Evolutionary conservation across 2,329 filamentous ascomycete genomes (phyloP), one percentile per base, ranked within the genome.

Genomic region (Penicillium paneum): DNA sequence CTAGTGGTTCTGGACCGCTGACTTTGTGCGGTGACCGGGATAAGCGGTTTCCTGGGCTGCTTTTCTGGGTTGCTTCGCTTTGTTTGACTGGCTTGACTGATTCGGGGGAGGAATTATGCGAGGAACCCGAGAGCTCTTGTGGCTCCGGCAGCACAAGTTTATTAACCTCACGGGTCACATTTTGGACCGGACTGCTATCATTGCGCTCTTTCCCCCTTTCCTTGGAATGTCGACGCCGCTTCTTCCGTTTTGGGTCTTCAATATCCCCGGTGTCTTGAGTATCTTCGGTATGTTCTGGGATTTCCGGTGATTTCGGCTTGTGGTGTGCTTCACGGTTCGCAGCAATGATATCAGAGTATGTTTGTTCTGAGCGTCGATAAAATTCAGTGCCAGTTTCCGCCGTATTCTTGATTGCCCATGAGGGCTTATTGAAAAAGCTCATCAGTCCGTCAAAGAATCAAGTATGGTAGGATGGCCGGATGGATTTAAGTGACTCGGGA

Each of bases 381-480:
- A 81, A 77, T 11, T 78, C 75, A 12, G 71, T 38, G 10, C 64
- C 61, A 28, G 70, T 63, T n/a, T 59, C 56, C 26, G 71, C 66
- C 55, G 76, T 72, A 29, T 65, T 65, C 24, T 72, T 66, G 26
- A 66, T 69, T n/a, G 79, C 76, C 77, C 79, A 81, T 21, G 75
- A 69, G 43, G 81, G 78, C 59, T 80, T 82, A 47, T 80, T 83
- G 71, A 85, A 85, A 17, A 83, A 75, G 36, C 76, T 75, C 72
- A 72, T 49, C 12, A 24, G 19, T 31, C 17, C 24, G 15, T 26
- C 10, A 26, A 42, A 42, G n/a, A n/a, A n/a, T 13, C 8, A 31
- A 49, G 35, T 40, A 38, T 29, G 4, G 36, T 32, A 31, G 8
- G 28, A 19, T 26, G 36, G n/a, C 28, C 2, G 15, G 19, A 32